phyloP scores from a whole-genome alignment of 163 green algal species.

The Scenedesmus sp. region DNA sequence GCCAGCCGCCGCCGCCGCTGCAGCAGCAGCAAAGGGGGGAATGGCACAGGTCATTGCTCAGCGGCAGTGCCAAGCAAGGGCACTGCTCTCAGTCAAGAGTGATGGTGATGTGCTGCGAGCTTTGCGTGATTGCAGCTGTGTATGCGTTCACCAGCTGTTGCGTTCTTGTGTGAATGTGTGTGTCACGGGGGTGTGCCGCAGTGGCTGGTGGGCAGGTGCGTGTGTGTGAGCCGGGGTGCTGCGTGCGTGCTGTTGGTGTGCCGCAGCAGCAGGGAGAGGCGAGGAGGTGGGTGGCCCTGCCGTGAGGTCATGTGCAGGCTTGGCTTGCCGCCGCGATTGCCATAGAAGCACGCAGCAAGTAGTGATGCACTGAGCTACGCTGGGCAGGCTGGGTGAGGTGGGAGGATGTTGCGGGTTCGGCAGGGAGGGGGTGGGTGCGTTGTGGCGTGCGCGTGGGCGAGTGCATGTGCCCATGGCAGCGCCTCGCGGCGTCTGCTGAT shows the following conservation, averaged over 20 bases:
- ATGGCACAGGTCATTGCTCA: background rate
- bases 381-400: background rate
- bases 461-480: background rate
- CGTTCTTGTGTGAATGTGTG: background rate
- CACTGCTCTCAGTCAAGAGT: background rate
- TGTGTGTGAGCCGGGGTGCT: background rate
- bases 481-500: background rate
- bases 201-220: background rate
- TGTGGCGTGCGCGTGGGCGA: background rate
- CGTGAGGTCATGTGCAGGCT: background rate
- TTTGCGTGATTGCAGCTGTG: constrained; percentile 5
- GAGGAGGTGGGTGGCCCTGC: background rate
- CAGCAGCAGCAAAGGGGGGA: no score
- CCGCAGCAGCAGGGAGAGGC: background rate
- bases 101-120: background rate
- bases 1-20: no score
- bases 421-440: background rate
- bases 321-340: background rate
- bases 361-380: background rate
- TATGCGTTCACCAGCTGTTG: background rate
- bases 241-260: background rate
- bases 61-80: background rate
- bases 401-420: background rate
- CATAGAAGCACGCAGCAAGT: background rate
- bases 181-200: background rate